Base-by-base conservation (phyloP, 2,329 filamentous ascomycete genomes). In the Berkeleyomyces rouxiae region DNA sequence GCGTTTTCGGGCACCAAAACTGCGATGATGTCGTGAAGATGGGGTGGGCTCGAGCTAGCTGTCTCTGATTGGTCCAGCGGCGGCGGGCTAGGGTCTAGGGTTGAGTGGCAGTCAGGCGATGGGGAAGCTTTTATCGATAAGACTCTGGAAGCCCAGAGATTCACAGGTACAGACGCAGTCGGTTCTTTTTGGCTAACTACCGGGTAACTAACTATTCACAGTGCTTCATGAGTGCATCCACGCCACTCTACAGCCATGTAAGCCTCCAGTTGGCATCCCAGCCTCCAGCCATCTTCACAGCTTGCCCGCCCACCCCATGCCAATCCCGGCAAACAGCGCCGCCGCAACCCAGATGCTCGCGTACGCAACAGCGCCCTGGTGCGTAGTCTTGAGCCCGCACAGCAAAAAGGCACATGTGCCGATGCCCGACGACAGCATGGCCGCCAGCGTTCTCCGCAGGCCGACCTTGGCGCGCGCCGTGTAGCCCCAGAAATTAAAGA, bases 321-420 rank as follows among this genome's bases (percentile, higher is more conserved):
- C 77, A n/a, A 77, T 42, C 11, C 86, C 86, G 2, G 82, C 80
- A 61, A 85, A 70, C 10, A 79, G 70, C 3, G 82, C 80, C 5
- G 86, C 87, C 31, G 78, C 68, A n/a, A 81, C 82, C 90, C 90
- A 96, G 43, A 92, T 77, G 31, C 76, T 76, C 1, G 87, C 84
- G 78, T 90, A 97, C 0, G 80, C 82, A 2, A 78, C 74, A 1
- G 90, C 88, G 9, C 91, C 92, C 0, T 76, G 68, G 68, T 91
- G 86, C 9, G 89, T 82, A 3, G 88, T 87, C 53, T 82, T 77
- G 23, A 96, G 75, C 0, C 83, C 86, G 62, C 83, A 77, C 57
- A 78, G 80, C 33, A 84, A 82, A 69, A 87, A 81, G 47, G 90
- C 74, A 64, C 85, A 83, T 0, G 82, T 82, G 69, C 79, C 79